A percentile compares a stretch with the other conserved stretches of the same genome.
Evolutionary conservation across 164 flowering plant genomes (phyloP).

Genomic region (Warburgia ugandensis): DNA sequence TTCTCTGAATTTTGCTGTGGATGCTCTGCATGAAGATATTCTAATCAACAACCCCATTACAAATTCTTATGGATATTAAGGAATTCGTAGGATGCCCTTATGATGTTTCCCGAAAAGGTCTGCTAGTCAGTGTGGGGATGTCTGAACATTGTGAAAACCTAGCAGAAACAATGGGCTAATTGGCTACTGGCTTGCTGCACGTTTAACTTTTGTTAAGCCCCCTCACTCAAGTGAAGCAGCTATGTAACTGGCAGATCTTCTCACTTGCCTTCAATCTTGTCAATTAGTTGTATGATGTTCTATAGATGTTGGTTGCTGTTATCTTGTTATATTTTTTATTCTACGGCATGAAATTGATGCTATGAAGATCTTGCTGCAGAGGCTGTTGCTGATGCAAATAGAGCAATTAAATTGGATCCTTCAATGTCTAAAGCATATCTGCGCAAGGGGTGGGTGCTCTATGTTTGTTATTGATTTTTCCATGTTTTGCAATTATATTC

Average conservation of each 20-base stretch:
- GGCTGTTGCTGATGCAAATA: conserved; percentile 76
- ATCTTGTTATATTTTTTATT: not conserved
- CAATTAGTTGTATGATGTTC: too few species aligned
- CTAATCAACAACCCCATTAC: too few species aligned
- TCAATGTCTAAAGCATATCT: conserved; percentile 58
- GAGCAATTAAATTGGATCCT: conserved; percentile 65
- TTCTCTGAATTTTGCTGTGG: too few species aligned
- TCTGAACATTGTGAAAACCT: too few species aligned
- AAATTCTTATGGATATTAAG: too few species aligned
- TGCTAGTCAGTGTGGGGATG: too few species aligned
- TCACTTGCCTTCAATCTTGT: not conserved
- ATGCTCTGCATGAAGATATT: too few species aligned
- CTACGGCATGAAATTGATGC: not conserved
- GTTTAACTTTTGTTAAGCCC: not conserved
- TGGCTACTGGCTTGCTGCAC: not conserved
- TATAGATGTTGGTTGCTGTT: not conserved
- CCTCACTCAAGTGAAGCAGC: not conserved
- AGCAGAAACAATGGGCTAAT: too few species aligned
- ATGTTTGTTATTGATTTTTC: not conserved
- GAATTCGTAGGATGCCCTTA: too few species aligned
- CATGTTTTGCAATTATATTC: not conserved
- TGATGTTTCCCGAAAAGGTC: too few species aligned
- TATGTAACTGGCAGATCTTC: not conserved
- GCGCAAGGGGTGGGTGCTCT: conserved; percentile 64
- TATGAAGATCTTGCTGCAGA: conserved; percentile 29